Base-by-base conservation (phyloP, 2,329 filamentous ascomycete species). In the Saccharata proteae region DNA sequence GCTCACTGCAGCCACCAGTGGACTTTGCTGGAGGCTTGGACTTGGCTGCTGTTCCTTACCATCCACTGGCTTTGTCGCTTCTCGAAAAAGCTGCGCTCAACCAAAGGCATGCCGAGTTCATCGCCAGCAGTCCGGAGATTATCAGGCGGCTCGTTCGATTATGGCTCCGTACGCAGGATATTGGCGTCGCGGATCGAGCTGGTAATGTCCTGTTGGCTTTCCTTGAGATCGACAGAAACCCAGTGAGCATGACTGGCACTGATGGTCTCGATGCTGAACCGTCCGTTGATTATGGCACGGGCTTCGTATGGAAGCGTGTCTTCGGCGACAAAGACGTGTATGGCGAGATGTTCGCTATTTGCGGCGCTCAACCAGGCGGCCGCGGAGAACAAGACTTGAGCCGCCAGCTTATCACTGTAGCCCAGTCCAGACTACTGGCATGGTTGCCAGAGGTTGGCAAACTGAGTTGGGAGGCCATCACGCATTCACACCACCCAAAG, bases 301-400 rank as follows among this genome's bases (percentile, higher is more conserved):
- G 47, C 2, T 50, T 74, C 1, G 58, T 78, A 44, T 77, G 72
- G 73, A 66, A 71, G 44, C 65, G 74, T 12, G 41, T 77, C 1
- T 77, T 78, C 42, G 61, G 62, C 3, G 74, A 77, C 39, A 64
- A 59, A 36, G 63, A 74, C 43, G 62, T 77, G 5, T 74, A 74
- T 41, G 57, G 56, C 2, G 53, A 65, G 6, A 55, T 77, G 18
- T 77, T 72, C 49, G 61, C 64, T 17, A 57, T 65, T 30, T 74
- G 67, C 43, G 67, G 63, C 38, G 50, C 65, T 24, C 51, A 52
- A 26, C 49, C 51, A n/a, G 40, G 51, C 17, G 44, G 43, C 3
- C 42, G 59, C 11, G 31, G 42, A 6, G 47, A 48, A 4, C 16
- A 48, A 42, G 18, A 48, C 52, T 44, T 68, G 11, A 62, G 54